phyloP scores from a whole-genome alignment of 768 basidiomycete species.

The Lanmaoa rubissima region DNA sequence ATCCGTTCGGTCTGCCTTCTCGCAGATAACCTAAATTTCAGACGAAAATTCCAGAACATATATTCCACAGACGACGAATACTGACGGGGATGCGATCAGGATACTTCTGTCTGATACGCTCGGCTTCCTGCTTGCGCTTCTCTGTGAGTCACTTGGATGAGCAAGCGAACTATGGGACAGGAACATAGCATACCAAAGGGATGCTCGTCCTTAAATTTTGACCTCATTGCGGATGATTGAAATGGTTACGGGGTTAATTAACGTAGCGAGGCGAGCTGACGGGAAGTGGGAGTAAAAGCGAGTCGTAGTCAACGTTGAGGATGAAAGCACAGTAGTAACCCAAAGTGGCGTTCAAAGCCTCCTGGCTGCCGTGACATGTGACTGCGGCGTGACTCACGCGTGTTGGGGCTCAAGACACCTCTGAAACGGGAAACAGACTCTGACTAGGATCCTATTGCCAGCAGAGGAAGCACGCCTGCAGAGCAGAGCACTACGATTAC shows the following conservation, averaged over 20 bases:
- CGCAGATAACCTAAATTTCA: constrained; percentile 86
- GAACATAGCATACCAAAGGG: constrained; percentile 72
- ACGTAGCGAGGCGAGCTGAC: constrained; percentile 4
- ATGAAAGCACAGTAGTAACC: constrained; percentile 21
- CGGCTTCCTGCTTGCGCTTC: constrained; percentile 99
- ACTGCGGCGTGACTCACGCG: constrained; percentile 27
- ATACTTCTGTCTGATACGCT: constrained; percentile 98
- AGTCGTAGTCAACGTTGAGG: constrained; percentile 28
- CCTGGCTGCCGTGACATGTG: constrained; percentile 34
- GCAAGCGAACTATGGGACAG: constrained; percentile 34
- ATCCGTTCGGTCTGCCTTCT: constrained; percentile 98
- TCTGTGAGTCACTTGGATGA: constrained; percentile 48
- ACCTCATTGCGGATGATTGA: constrained; percentile 58
- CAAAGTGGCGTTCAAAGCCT: constrained; percentile 30
- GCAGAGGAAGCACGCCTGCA: background rate
- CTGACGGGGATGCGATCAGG: constrained; percentile 96
- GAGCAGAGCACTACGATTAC: constrained; percentile 1
- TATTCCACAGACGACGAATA: constrained; percentile 1
- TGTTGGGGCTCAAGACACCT: constrained; percentile 9
- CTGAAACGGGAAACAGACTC: background rate
- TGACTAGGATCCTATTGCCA: background rate
- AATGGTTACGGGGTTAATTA: constrained; percentile 2
- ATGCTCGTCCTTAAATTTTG: constrained; percentile 99
- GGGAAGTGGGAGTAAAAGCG: constrained; percentile 8
- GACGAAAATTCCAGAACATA: constrained; percentile 8